A percentile compares a stretch with the other conserved stretches of the same genome.
Conservation (phyloP, 2,329 filamentous ascomycete genomes). For the Colletotrichum sp. region DNA sequence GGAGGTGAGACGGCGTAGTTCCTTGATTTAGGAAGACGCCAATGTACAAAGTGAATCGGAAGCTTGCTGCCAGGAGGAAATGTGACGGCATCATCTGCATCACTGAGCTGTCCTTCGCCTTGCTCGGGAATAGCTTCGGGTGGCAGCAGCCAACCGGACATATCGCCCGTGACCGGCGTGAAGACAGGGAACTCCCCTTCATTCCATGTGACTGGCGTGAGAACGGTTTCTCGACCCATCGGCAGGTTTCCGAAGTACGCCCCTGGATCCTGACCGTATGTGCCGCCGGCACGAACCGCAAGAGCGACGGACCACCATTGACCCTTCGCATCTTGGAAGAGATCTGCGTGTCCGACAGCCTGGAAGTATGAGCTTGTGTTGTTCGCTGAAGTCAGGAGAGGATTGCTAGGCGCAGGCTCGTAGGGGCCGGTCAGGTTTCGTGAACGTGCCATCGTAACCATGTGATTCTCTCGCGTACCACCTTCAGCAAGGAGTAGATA, state of each 20-base stretch:
- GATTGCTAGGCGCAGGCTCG: constrained; percentile 45
- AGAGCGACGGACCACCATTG: constrained; percentile 48
- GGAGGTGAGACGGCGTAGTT: constrained; percentile 51
- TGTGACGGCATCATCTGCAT: constrained; percentile 46
- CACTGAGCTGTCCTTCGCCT: constrained; percentile 44
- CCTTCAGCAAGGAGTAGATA: constrained; percentile 59
- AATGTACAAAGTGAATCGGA: constrained; percentile 61
- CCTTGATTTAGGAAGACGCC: constrained; percentile 53
- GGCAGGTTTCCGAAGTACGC: constrained; percentile 35
- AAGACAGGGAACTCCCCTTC: constrained; percentile 37
- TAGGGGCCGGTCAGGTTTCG: constrained; percentile 48
- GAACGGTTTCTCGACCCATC: constrained; percentile 48
- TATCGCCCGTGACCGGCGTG: constrained; percentile 25
- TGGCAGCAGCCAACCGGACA: constrained; percentile 45
- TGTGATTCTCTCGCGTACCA: constrained; percentile 54
- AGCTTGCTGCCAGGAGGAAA: constrained; percentile 49
- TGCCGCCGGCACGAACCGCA: constrained; percentile 37
- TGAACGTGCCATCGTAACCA: constrained; percentile 52
- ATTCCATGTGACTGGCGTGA: constrained; percentile 43
- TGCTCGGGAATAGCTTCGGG: constrained; percentile 29
- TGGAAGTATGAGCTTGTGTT: constrained; percentile 52
- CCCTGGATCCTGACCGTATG: constrained; percentile 34
- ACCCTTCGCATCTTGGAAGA: constrained; percentile 53
- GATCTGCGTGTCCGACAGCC: constrained; percentile 60
- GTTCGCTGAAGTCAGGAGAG: constrained; percentile 47